Conservation (phyloP, 306 rosid species). For the Quercus mongolica region DNA sequence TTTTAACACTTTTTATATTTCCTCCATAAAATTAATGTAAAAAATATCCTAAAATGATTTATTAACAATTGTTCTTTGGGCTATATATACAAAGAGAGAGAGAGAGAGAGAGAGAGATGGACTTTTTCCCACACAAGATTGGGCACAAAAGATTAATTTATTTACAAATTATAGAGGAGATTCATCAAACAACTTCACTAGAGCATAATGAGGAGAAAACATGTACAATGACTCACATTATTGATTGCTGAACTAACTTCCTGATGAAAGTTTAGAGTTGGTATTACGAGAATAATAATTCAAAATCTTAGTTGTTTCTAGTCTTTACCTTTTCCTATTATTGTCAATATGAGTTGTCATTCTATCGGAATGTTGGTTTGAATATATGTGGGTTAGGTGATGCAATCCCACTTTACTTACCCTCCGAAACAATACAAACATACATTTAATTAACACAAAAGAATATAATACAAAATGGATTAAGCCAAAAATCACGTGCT, state of each 20-base stretch:
- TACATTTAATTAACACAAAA: not conserved
- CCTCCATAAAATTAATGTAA: too few relatives aligned
- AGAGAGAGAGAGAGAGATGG: too few relatives aligned
- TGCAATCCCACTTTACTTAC: conserved; percentile 25
- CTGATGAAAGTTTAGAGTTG: conserved; percentile 8
- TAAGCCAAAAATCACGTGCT: conserved; percentile 33
- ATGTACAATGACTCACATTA: too few relatives aligned
- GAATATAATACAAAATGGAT: conserved; percentile 20
- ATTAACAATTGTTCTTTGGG: too few relatives aligned
- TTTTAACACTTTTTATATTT: too few relatives aligned
- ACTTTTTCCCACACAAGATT: not conserved
- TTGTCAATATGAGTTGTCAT: conserved; percentile 28
- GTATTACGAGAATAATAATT: conserved; percentile 16
- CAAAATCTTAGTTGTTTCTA: conserved; percentile 28
- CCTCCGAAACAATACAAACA: conserved; percentile 13
- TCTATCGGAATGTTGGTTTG: conserved; percentile 47
- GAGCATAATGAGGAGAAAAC: too few relatives aligned
- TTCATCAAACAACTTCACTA: not conserved
- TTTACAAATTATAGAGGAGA: not conserved
- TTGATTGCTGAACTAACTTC: not conserved
- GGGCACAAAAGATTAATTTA: not conserved
- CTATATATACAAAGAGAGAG: too few relatives aligned
- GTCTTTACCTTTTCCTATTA: not conserved
- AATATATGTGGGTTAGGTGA: conserved; percentile 47
- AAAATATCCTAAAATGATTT: too few relatives aligned